Evolutionary conservation across 2,329 filamentous ascomycete genomes (phyloP), one percentile per base, ranked within the genome.

Genomic region (Simplicillium aogashimaense): DNA sequence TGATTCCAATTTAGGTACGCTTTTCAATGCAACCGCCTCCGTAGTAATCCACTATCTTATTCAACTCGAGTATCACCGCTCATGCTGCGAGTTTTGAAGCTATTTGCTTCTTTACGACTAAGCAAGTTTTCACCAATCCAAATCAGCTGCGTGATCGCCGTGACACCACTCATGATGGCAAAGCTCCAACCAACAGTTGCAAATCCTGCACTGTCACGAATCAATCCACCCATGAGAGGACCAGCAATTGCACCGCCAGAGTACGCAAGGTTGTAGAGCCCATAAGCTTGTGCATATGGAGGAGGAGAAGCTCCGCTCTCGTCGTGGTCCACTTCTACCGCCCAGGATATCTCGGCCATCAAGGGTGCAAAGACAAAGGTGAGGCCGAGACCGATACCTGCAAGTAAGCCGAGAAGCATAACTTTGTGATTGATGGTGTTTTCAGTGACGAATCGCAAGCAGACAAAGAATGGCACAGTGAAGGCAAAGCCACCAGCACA

Each of bases 291-390:
- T 10, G 57, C 59, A 40, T 58, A 57, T 7, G 60, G 56, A 12
- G 49, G 51, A 7, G 37, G 45, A 16, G 47, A 47, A 29, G 49
- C 47, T 13, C 49, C 45, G 10, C 38, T 43, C 36, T 55, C 45
- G 6, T 41, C 38, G 2, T 39, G 36, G 30, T 35, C 40, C 12
- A 40, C 46, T 13, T 47, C 38, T 8, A 57, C 47, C 4, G 56
- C 46, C 54, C 55, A 61, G 29, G 54, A 58, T 31, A 61, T 59
- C 45, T 61, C 58, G 2, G 58, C 59, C 52, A 60, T 61, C 39
- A 61, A 35, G 3, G 57, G 56, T 2, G 53, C 53, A 15, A 60
- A 52, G n/a, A 59, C 53, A n/a, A 53, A 56, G 8, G 52, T 44
- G 36, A 54, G 45, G 2, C 53, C 51, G 8, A 59, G 41, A 2